These are phyloP conservation scores for Phytophthora sp. DNA, from an alignment of 352 stramenopile species.

Conservation along the genomic window DNA sequence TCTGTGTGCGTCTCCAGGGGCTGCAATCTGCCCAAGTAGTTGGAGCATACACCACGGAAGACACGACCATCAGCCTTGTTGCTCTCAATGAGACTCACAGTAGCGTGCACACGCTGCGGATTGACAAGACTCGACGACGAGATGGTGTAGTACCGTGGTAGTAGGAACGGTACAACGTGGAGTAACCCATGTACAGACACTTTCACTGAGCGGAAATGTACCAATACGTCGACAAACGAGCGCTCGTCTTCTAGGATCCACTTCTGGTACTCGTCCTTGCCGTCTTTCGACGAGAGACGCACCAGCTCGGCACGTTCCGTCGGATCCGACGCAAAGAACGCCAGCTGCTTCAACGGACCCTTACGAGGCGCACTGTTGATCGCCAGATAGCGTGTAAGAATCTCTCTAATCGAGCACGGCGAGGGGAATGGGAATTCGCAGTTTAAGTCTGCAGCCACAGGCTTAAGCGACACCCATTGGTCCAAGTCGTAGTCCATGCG, in stretches of 20 bases:
- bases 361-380: constrained; percentile 93
- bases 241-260: constrained; percentile 93
- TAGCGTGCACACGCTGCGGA: constrained; percentile 94
- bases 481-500: constrained; percentile 92
- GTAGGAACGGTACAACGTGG: constrained; percentile 92
- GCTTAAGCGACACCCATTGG: constrained; percentile 84
- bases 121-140: constrained; percentile 94
- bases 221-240: constrained; percentile 92
- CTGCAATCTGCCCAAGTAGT: constrained; percentile 84
- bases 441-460: constrained; percentile 49
- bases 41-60: constrained; percentile 95
- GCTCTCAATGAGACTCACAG: constrained; percentile 92
- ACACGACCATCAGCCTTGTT: constrained; percentile 75
- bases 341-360: constrained; percentile 80
- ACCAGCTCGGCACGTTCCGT: constrained; percentile 63
- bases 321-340: constrained; percentile 71
- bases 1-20: constrained; percentile 43
- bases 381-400: constrained; percentile 94
- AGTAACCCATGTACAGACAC: constrained; percentile 87
- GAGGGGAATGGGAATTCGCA: constrained; percentile 93
- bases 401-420: constrained; percentile 92
- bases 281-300: constrained; percentile 80
- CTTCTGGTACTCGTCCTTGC: constrained; percentile 93
- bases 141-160: constrained; percentile 98
- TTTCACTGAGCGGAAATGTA: constrained; percentile 71